Base-by-base conservation (phyloP, 1,284 basidiomycete species). In the Pseudozyma hubeiensis region DNA sequence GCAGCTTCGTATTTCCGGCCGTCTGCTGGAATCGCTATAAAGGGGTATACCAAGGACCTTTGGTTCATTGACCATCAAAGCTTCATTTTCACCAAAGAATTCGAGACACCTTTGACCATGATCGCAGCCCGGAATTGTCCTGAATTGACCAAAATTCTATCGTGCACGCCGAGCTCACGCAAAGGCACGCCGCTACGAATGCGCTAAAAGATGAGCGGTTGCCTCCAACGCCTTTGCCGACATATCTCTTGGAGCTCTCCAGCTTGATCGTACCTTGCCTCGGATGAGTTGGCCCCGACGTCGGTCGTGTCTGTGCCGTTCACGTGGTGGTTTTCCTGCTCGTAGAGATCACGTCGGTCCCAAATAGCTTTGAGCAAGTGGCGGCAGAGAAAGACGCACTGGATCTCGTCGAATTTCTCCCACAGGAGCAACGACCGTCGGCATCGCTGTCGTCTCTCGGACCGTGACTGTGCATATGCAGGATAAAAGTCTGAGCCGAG, bases 281-380 rank as follows among this genome's bases (percentile, higher is more conserved):
- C 46, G 40, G 40, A 8, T 7, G 45, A 4, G 3, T 29, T 33
- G 16, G 39, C n/a, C 1, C 39, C 45, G 1, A 11, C 16, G 1
- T 37, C n/a, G 31, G 17, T 17, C 0, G 16, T 5, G 11, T 19
- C 17, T 34, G 35, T 31, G 31, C 17, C 35, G 19, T 33, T 47
- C n/a, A 29, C 7, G 5, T 17, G 35, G n/a, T 1, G 16, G 11
- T 33, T 10, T 7, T 51, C 47, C 30, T 55, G 37, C 35, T 63
- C 53, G 43, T 63, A 63, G 7, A 63, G 44, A 31, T 55, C 60
- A 14, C 60, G 53, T 30, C 53, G 30, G 9, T 51, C 53, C 53
- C 53, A 63, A 0, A 63, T 50, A 24, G 60, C 60, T 39, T 63
- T 63, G 34, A 63, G 47, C 17, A 63, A 34, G 33, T 63, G 53